Evolutionary conservation across 2,329 filamentous ascomycete genomes (phyloP), one percentile per base, ranked within the genome.

Genomic region (Neodidymelliopsis sp.): DNA sequence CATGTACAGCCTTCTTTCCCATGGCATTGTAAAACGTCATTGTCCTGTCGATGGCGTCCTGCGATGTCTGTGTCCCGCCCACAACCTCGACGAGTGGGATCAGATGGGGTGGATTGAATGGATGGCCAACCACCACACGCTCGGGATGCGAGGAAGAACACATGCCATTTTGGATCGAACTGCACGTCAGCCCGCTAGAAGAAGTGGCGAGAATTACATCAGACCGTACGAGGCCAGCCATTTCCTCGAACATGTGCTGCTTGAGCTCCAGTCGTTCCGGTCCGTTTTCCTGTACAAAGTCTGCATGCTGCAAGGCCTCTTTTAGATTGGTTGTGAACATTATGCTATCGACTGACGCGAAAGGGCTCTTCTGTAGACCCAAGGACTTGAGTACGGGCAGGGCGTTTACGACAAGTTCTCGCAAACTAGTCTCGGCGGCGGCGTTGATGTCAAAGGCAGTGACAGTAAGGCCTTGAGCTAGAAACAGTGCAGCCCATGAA

Each of bases 31-130:
- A 79, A 49, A 79, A 78, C 0, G 34, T 56, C 54, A 75, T 67
- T 1, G 74, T 66, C 7, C 48, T 47, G 3, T 54, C 33, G 13
- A 72, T 57, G 5, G 60, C 54, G 0, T 42, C 43, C 1, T 47
- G 12, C 4, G 60, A 38, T 46, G 71, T 72, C 2, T 34, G 39
- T 28, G 24, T 6, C 5, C 46, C 46, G 28, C 46, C 46, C 15
- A 78, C 76, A 0, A 79, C 73, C 57, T 80, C 77, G 15, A 79
- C 75, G 11, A 79, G 65, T 1, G 76, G 77, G 15, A 79, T 75
- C 13, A 80, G 62, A 52, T 79, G 77, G 5, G 77, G 77, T 7
- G 77, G 77, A 53, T 80, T 79, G 65, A 79, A 79, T 0, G 77
- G 77, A 54, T 79, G 77, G 4, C 75, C 76, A 19, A 79, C 46